phyloP scores from a whole-genome alignment of 1,284 basidiomycete genomes.

The Cutaneotrichosporon sp. region DNA sequence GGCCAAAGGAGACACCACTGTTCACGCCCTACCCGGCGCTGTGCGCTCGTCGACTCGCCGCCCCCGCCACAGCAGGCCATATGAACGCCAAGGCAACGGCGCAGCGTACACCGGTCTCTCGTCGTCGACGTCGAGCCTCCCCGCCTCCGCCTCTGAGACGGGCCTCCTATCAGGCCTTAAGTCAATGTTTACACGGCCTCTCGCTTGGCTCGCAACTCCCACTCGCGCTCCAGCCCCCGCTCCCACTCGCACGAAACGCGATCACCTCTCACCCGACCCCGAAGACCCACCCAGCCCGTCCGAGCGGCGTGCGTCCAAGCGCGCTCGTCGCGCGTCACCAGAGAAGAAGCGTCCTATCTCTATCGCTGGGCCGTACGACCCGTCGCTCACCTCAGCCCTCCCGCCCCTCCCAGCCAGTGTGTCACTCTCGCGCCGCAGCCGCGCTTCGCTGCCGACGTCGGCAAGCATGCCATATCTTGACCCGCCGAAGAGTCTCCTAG shows the following conservation, averaged over 20 bases:
- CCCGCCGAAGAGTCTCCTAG: constrained; percentile 29
- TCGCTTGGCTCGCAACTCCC: constrained; percentile 37
- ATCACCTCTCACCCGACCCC: constrained; percentile 23
- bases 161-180: constrained; percentile 30
- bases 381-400: constrained; percentile 21
- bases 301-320: constrained; percentile 23
- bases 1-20: neutral
- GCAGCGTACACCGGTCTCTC: too few species aligned
- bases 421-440: constrained; percentile 8
- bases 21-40: constrained; percentile 6
- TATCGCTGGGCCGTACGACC: constrained; percentile 8
- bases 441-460: constrained; percentile 6
- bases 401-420: constrained; percentile 34
- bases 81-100: constrained; percentile 9
- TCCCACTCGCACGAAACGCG: constrained; percentile 19
- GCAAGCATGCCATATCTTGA: constrained; percentile 31
- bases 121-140: neutral
- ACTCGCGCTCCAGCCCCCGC: neutral
- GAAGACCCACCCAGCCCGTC: constrained; percentile 33
- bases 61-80: neutral
- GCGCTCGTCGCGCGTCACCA: constrained; percentile 20
- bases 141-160: constrained; percentile 15
- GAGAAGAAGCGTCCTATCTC: constrained; percentile 1
- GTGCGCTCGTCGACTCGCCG: constrained; percentile 6
- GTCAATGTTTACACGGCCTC: constrained; percentile 32